Percentiles rank a stretch among this genome's conserved stretches.
phyloP scores from a whole-genome alignment of 192 early-diverging fungal species.

The Phycomyces nitens region DNA sequence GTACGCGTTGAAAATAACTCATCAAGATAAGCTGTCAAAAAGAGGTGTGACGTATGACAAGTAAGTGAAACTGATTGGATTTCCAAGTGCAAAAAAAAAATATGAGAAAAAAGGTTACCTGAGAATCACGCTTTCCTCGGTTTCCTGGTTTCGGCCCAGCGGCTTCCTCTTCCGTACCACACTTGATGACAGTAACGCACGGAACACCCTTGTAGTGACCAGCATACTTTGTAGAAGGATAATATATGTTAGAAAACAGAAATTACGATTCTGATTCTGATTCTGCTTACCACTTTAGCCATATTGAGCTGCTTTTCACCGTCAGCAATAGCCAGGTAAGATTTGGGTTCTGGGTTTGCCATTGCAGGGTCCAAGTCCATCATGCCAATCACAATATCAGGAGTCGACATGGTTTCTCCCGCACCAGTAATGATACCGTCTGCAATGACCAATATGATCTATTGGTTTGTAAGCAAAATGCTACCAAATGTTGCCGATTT shows the following conservation, averaged over 20 bases:
- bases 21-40: slow-evolving; percentile 80
- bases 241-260: slow-evolving; percentile 3
- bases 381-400: slow-evolving; percentile 78
- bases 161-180: slow-evolving; percentile 65
- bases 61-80: no score
- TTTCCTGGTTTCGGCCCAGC: slow-evolving; percentile 77
- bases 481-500: no score
- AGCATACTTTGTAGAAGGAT: slow-evolving; percentile 41
- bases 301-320: slow-evolving; percentile 80
- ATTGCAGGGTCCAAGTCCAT: slow-evolving; percentile 60
- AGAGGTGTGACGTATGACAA: slow-evolving; percentile 28
- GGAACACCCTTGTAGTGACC: slow-evolving; percentile 70
- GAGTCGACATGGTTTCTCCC: slow-evolving; percentile 69
- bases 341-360: slow-evolving; percentile 66
- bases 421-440: slow-evolving; percentile 89
- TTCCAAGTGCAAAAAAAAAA: not conserved
- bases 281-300: slow-evolving; percentile 63
- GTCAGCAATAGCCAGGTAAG: slow-evolving; percentile 75
- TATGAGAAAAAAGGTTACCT: slow-evolving; percentile 73
- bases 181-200: slow-evolving; percentile 67
- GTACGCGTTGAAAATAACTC: slow-evolving; percentile 82
- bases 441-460: slow-evolving; percentile 81
- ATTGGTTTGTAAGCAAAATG: no score
- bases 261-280: not conserved
- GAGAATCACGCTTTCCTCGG: slow-evolving; percentile 95